These are phyloP conservation scores for Mortierella claussenii DNA, from an alignment of 192 early-diverging fungal genomes.

Conservation along the genomic window DNA sequence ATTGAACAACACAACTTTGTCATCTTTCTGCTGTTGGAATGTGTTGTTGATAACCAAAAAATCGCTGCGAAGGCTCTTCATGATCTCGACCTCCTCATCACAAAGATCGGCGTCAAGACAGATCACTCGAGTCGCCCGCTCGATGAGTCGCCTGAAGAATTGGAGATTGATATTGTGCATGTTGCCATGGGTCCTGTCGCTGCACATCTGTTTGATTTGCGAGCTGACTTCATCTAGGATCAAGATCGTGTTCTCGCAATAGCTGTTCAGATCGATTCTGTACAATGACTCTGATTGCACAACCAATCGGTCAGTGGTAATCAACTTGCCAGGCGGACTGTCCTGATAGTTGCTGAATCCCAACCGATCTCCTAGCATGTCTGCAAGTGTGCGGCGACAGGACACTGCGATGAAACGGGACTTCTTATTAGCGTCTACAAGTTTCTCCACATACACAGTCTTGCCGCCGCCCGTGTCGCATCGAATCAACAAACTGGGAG, in stretches of 20 bases:
- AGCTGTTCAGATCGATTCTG: slow-evolving; percentile 6
- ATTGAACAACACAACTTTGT: slow-evolving; percentile 9
- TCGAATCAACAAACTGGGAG: slow-evolving; percentile 19
- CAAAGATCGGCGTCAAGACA: slow-evolving; percentile 10
- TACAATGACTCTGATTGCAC: slow-evolving; percentile 21
- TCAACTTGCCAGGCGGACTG: not conserved
- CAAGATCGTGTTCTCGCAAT: not conserved
- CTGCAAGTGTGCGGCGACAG: slow-evolving; percentile 8
- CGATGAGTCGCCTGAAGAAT: not conserved
- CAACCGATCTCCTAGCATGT: slow-evolving; percentile 9
- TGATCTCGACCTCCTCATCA: slow-evolving; percentile 1
- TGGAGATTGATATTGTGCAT: not conserved
- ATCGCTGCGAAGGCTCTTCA: slow-evolving; percentile 4
- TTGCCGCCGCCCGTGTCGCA: slow-evolving; percentile 16
- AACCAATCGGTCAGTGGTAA: too few relatives aligned
- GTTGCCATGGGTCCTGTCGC: not conserved
- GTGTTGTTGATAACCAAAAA: slow-evolving; percentile 5
- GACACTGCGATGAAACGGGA: slow-evolving; percentile 9
- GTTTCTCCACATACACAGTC: slow-evolving; percentile 5
- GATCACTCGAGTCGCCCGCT: not conserved
- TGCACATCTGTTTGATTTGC: slow-evolving; percentile 1
- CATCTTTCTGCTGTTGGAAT: not conserved
- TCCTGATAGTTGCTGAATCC: slow-evolving; percentile 1
- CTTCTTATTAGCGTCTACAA: slow-evolving; percentile 9
- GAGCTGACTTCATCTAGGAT: slow-evolving; percentile 16